Evolutionary conservation across 768 basidiomycete genomes (phyloP).

Genomic region (Leccinellum rugosiceps): DNA sequence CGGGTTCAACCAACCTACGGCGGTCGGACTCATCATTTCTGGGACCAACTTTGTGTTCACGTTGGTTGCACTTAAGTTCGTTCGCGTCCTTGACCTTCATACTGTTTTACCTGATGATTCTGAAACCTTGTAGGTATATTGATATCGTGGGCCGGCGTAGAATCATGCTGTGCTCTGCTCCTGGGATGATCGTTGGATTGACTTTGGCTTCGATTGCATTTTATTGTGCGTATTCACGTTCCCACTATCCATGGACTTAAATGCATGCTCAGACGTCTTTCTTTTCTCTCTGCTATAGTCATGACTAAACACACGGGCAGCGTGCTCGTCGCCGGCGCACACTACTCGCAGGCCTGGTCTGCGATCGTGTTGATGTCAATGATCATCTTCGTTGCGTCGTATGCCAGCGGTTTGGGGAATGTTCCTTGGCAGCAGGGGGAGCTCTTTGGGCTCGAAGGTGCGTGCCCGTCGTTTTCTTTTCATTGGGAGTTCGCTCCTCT

Average conservation of each 20-base stretch:
- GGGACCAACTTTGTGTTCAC: slow-evolving; percentile 81
- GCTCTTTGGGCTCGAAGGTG: slow-evolving; percentile 73
- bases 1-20: slow-evolving; percentile 80
- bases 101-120: not conserved
- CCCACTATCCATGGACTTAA: not conserved
- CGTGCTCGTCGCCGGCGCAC: slow-evolving; percentile 52
- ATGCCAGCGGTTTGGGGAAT: slow-evolving; percentile 76
- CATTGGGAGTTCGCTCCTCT: not conserved
- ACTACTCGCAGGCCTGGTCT: slow-evolving; percentile 62
- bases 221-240: slow-evolving; percentile 34
- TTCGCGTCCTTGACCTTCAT: not conserved
- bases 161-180: slow-evolving; percentile 69
- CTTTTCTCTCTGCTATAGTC: slow-evolving; percentile 33
- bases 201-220: slow-evolving; percentile 63
- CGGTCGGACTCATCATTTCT: slow-evolving; percentile 74
- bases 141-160: slow-evolving; percentile 66
- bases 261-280: not conserved
- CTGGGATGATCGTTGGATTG: slow-evolving; percentile 70
- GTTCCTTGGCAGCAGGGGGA: slow-evolving; percentile 89
- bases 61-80: slow-evolving; percentile 63
- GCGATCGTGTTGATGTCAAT: slow-evolving; percentile 72
- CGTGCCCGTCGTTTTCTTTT: not conserved
- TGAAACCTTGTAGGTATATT: slow-evolving; percentile 36
- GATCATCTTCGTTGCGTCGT: slow-evolving; percentile 80
- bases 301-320: slow-evolving; percentile 62